Conservation (phyloP, 192 early-diverging fungal genomes). For the Umbelopsis sp. region DNA sequence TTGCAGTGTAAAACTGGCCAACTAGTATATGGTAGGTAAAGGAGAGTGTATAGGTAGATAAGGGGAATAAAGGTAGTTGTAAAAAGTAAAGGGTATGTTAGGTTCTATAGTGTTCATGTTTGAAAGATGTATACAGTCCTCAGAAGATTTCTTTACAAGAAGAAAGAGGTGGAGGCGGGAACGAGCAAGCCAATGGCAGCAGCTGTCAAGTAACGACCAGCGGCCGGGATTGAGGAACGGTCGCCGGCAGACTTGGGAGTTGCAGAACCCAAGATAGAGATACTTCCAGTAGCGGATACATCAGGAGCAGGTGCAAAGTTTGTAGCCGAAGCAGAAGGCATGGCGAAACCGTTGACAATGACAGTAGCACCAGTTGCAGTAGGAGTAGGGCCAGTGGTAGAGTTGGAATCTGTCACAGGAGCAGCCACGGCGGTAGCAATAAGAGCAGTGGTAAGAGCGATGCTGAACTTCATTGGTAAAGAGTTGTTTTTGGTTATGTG, state of each 20-base stretch:
- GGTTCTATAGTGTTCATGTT: not conserved
- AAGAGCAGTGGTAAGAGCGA: constrained; percentile 10
- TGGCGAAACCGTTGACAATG: constrained; percentile 2
- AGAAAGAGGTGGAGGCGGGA: not conserved
- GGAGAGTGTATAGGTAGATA: not conserved
- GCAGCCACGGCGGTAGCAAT: constrained; percentile 5
- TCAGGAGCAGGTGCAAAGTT: constrained; percentile 8
- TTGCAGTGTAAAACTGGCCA: too few species aligned
- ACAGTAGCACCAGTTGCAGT: not conserved
- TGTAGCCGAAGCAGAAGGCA: constrained; percentile 8
- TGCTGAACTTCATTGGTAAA: not conserved
- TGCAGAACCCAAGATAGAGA: not conserved
- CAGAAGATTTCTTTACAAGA: not conserved
- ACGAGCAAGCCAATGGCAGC: constrained; percentile 5
- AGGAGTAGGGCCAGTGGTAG: constrained; percentile 3
- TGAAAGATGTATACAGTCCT: not conserved
- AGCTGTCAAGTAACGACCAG: not conserved
- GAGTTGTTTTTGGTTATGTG: not conserved
- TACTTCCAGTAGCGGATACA: constrained; percentile 5
- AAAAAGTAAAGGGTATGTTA: not conserved
- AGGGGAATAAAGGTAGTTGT: not conserved
- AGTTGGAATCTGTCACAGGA: not conserved
- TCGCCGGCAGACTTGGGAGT: not conserved
- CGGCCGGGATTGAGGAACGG: not conserved
- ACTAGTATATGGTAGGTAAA: too few species aligned